Base-by-base conservation (phyloP, 768 basidiomycete species). In the Amanita pallidorosea region DNA sequence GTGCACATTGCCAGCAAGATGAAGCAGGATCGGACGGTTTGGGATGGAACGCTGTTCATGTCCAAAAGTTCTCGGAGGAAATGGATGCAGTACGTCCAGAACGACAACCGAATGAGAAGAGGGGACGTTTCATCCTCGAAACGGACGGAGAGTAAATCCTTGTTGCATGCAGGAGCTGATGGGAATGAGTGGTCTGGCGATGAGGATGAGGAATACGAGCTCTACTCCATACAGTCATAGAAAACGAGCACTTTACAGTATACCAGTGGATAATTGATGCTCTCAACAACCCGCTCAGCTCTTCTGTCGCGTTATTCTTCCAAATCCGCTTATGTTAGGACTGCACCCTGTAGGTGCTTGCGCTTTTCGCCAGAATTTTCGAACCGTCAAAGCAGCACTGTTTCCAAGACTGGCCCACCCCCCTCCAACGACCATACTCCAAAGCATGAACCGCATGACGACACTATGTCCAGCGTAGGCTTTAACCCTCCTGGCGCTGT, bases 401-500 rank as follows among this genome's bases (percentile, higher is more conserved):
- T 44, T 45, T 49, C 47, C 45, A 34, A 46, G 41, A 45, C 25
- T 35, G 8, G 46, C 2, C 50, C 51, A 4, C 49, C 41, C 13
- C 20, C 37, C 12, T 38, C 47, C 22, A 55, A 61, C 1, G 31
- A 33, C 31, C 31, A 29, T 9, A 29, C 2, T 3, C 54, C 60
- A 31, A 65, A 64, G 3, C 73, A 72, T 61, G 70, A 75, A 55
- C 67, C 65, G 0, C 73, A 69, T 2, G 74, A 74, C 52, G 67
- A 68, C 22, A 70, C 62, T 25, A 58, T 66, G 2, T 43, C 71
- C 38, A 72, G 58, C 54, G 55, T 65, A 25, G 70, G 73, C 4
- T 71, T 70, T 51, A 74, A 73, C 52, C 68, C 71, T 34, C 71
- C 73, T 8, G 71, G 70, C 12, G 70, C 68, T 37, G 56, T 63